phyloP scores from a whole-genome alignment of 192 early-diverging fungal species.

The Gigaspora rosea region DNA sequence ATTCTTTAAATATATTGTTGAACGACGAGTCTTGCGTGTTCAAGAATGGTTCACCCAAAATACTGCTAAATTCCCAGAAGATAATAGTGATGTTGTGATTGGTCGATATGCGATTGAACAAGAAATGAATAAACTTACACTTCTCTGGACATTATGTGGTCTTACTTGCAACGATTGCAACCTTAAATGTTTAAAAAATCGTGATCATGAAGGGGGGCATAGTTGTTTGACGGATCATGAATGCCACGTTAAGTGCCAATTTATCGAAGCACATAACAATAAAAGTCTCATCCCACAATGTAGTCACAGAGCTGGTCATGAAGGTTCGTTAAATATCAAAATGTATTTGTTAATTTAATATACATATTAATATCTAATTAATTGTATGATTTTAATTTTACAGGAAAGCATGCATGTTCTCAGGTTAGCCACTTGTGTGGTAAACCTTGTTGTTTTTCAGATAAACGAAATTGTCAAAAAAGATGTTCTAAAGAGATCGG shows the following conservation, averaged over 20 bases:
- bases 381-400: too few species aligned
- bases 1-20: constrained; percentile 28
- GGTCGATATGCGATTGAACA: constrained; percentile 11
- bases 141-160: constrained; percentile 24
- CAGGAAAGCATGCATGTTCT: constrained; percentile 22
- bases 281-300: constrained; percentile 24
- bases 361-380: too few species aligned
- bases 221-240: constrained; percentile 33
- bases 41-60: constrained; percentile 29
- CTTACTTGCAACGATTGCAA: constrained; percentile 22
- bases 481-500: constrained; percentile 32
- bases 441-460: background rate
- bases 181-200: constrained; percentile 24
- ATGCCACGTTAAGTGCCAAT: constrained; percentile 24
- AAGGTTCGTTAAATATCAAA: too few species aligned
- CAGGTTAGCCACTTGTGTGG: background rate
- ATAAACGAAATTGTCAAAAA: constrained; percentile 24
- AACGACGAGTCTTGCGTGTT: constrained; percentile 16
- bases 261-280: constrained; percentile 12
- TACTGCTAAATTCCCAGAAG: constrained; percentile 18
- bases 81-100: constrained; percentile 28
- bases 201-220: constrained; percentile 23
- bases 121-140: constrained; percentile 20
- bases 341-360: too few species aligned
- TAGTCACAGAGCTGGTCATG: constrained; percentile 18